A percentile compares a stretch with the other conserved stretches of the same genome.
These are phyloP conservation scores for Termitomyces sp. DNA, from an alignment of 1,284 basidiomycete species.

Conservation along the genomic window DNA sequence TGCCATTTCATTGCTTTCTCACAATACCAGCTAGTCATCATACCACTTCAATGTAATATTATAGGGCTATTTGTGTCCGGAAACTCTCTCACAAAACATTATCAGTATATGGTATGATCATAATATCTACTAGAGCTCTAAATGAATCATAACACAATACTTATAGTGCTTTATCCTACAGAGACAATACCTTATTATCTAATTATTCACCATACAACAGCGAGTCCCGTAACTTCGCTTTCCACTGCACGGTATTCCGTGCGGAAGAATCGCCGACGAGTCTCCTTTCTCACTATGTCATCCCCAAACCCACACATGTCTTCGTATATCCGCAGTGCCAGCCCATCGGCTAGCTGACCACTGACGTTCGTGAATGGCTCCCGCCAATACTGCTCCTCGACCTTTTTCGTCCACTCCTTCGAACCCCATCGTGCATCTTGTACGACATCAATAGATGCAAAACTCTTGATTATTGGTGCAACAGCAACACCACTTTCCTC, in stretches of 20 bases:
- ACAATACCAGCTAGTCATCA: slow-evolving; percentile 6
- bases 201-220: slow-evolving; percentile 72
- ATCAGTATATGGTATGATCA: background rate
- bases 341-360: slow-evolving; percentile 14
- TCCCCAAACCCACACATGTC: slow-evolving; percentile 22
- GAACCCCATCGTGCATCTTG: slow-evolving; percentile 54
- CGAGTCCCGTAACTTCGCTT: slow-evolving; percentile 77
- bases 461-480: slow-evolving; percentile 8
- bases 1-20: background rate
- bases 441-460: slow-evolving; percentile 26
- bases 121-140: background rate
- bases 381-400: slow-evolving; percentile 21
- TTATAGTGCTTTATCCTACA: background rate
- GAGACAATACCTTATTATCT: too few species aligned
- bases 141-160: background rate
- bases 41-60: slow-evolving; percentile 1
- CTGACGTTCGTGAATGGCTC: slow-evolving; percentile 5
- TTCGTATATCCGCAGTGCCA: slow-evolving; percentile 17
- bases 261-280: slow-evolving; percentile 51
- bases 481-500: slow-evolving; percentile 42
- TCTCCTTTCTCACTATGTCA: slow-evolving; percentile 25
- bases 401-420: slow-evolving; percentile 19
- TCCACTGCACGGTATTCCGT: slow-evolving; percentile 86
- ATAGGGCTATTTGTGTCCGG: background rate
- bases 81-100: background rate